Evolutionary conservation across 2,329 filamentous ascomycete genomes (phyloP).

Genomic region (Fusarium sp.): DNA sequence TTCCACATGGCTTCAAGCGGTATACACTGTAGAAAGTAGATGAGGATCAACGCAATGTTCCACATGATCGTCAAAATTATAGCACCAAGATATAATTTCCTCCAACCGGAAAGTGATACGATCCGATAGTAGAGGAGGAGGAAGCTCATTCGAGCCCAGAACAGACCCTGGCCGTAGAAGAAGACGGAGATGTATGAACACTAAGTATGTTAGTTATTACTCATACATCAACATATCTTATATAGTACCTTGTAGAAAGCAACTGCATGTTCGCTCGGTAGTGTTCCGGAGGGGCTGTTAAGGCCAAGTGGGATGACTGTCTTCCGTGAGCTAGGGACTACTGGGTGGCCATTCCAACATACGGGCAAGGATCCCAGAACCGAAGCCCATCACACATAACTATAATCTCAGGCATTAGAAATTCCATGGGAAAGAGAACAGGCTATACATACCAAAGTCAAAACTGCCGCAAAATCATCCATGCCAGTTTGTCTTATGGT

Average conservation of each 20-base stretch:
- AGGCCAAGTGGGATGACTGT: conserved; percentile 37
- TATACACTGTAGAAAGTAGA: conserved; percentile 22
- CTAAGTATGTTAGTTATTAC: conserved; percentile 6
- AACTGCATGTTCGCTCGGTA: neutral
- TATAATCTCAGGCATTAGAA: neutral
- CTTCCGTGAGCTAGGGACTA: neutral
- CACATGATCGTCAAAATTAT: conserved; percentile 22
- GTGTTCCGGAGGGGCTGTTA: conserved; percentile 2
- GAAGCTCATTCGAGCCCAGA: conserved; percentile 33
- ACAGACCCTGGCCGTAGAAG: conserved; percentile 18
- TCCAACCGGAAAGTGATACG: conserved; percentile 22
- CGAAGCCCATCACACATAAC: conserved; percentile 23
- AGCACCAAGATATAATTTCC: neutral
- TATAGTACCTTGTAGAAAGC: conserved; percentile 17
- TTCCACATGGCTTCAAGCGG: conserved; percentile 30
- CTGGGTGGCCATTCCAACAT: neutral
- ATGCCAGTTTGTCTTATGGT: neutral
- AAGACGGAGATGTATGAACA: conserved; percentile 25
- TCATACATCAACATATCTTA: neutral
- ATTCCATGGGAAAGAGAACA: too few species aligned
- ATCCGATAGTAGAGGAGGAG: conserved; percentile 38
- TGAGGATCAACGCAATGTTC: conserved; percentile 4
- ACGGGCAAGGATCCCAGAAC: conserved; percentile 21
- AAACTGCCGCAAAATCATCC: conserved; percentile 31
- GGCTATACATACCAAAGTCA: conserved; percentile 18